phyloP scores from a whole-genome alignment of 179 eudicot species.

The Drosera spatulata region DNA sequence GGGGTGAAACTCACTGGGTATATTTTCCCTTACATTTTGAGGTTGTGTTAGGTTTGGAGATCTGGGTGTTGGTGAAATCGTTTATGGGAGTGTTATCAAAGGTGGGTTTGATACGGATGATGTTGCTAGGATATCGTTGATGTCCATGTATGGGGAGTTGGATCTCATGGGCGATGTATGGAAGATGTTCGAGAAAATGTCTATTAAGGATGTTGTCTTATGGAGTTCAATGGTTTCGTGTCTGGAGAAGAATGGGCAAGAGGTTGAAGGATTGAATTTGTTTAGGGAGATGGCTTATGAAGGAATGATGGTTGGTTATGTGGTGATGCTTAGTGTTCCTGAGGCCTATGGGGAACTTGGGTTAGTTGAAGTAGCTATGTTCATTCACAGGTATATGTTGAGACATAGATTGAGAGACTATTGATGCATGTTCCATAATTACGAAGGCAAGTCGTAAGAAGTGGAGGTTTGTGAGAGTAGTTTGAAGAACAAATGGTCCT shows the following conservation, averaged over 20 bases:
- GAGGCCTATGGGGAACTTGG: constrained; percentile 48
- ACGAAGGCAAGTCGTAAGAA: too few relatives aligned
- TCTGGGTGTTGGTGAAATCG: constrained; percentile 24
- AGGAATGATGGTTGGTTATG: constrained; percentile 28
- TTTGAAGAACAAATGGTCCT: too few relatives aligned
- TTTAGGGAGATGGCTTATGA: constrained; percentile 33
- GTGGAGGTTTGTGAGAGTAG: too few relatives aligned
- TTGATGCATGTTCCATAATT: too few relatives aligned
- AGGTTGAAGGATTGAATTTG: constrained; percentile 28
- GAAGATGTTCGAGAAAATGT: constrained; percentile 39
- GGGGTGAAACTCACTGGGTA: constrained; percentile 17
- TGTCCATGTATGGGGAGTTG: constrained; percentile 43
- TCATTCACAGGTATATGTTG: constrained; percentile 31
- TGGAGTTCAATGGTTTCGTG: constrained; percentile 44
- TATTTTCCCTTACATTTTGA: constrained; percentile 33
- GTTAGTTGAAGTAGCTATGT: constrained; percentile 20
- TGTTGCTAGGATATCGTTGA: constrained; percentile 37
- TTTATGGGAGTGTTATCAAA: constrained; percentile 38
- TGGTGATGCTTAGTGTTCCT: constrained; percentile 32
- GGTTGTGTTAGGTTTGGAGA: constrained; percentile 38
- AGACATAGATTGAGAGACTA: constrained; percentile 22
- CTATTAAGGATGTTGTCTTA: constrained; percentile 38
- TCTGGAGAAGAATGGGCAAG: constrained; percentile 26
- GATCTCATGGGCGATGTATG: constrained; percentile 24
- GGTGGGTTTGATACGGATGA: constrained; percentile 36